A percentile compares a stretch with the other conserved stretches of the same genome.
These are phyloP conservation scores for Brassica incana DNA, from an alignment of 345 rosid species.

Conservation along the genomic window DNA sequence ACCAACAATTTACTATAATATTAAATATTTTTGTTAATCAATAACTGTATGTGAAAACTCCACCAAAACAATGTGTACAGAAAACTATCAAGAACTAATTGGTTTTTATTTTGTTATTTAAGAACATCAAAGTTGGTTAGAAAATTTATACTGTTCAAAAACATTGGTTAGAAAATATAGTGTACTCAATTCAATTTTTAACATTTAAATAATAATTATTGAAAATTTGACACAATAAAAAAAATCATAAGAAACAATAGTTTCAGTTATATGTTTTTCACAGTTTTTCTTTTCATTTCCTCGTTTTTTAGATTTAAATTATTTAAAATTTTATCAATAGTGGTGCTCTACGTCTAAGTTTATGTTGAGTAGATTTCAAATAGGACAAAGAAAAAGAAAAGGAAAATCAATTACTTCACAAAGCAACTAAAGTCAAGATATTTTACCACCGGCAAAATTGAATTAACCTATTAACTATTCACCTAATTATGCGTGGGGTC, in stretches of 20 bases:
- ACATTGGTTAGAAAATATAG: too few relatives aligned
- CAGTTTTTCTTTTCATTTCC: too few relatives aligned
- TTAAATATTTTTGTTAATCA: background rate
- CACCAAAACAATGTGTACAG: background rate
- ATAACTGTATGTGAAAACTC: background rate
- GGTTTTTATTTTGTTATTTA: background rate
- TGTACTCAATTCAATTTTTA: too few relatives aligned
- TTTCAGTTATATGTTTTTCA: too few relatives aligned
- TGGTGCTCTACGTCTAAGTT: background rate
- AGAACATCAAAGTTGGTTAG: too few relatives aligned
- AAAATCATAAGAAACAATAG: too few relatives aligned
- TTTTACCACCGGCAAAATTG: slow-evolving; percentile 13
- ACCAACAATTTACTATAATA: too few relatives aligned
- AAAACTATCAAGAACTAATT: background rate
- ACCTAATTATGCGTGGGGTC: slow-evolving; percentile 26
- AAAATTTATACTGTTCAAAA: too few relatives aligned
- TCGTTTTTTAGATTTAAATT: too few relatives aligned
- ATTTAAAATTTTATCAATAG: background rate
- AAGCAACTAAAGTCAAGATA: slow-evolving; percentile 12
- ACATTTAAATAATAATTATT: background rate
- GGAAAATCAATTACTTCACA: background rate
- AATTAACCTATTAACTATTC: slow-evolving; percentile 15
- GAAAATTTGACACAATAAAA: background rate
- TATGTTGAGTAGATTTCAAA: background rate
- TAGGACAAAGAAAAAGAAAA: background rate